phyloP scores from a whole-genome alignment of 2,329 filamentous ascomycete genomes.

The Penicillium nordicum region DNA sequence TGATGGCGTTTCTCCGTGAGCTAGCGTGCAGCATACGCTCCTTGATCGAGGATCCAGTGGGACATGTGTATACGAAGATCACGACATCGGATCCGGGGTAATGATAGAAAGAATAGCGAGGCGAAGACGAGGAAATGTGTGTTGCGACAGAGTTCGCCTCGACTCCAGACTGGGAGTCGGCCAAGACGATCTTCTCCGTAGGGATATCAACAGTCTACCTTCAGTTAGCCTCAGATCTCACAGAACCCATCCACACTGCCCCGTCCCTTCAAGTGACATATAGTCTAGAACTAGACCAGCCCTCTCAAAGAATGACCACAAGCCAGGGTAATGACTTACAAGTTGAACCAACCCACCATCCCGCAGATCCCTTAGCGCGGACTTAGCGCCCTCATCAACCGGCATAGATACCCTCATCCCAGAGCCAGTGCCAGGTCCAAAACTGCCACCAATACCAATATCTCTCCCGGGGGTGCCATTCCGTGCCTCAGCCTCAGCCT shows the following conservation, averaged over 20 bases:
- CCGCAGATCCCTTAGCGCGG: constrained; percentile 46
- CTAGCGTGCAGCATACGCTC: constrained; percentile 65
- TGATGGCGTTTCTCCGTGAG: constrained; percentile 53
- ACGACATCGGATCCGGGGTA: constrained; percentile 48
- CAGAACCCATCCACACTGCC: background rate
- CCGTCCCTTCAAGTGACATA: background rate
- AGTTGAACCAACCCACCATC: constrained; percentile 49
- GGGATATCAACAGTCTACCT: constrained; percentile 40
- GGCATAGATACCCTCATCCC: constrained; percentile 50
- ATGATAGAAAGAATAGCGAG: constrained; percentile 60
- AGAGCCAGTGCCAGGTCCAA: constrained; percentile 29
- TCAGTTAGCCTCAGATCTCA: constrained; percentile 21
- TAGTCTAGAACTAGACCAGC: background rate
- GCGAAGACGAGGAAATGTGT: constrained; percentile 52
- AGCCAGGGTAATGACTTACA: constrained; percentile 34
- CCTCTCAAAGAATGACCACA: background rate
- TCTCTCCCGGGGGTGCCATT: constrained; percentile 51
- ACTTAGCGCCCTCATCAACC: constrained; percentile 52
- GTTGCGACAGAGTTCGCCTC: constrained; percentile 44
- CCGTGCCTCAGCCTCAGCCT: constrained; percentile 57
- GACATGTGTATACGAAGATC: constrained; percentile 64
- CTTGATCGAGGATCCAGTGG: constrained; percentile 58
- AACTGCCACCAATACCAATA: constrained; percentile 45
- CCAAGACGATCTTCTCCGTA: constrained; percentile 57
- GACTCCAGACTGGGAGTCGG: constrained; percentile 42